phyloP scores from a whole-genome alignment of 2,329 filamentous ascomycete species.

The Parascedosporium putredinis region DNA sequence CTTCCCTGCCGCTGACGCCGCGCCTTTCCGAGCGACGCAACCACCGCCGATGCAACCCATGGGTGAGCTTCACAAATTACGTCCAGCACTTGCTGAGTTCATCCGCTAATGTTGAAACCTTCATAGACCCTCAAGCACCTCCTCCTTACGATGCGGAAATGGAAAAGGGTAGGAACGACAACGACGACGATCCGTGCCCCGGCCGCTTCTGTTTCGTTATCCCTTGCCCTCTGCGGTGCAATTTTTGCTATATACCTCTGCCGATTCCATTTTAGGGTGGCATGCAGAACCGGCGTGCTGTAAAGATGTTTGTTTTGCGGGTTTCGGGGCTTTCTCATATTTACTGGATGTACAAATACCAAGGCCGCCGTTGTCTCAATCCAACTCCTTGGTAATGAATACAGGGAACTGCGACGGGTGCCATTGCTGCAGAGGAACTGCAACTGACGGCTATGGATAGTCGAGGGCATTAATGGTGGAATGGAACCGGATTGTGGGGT shows the following conservation, averaged over 20 bases:
- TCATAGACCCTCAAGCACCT: background rate
- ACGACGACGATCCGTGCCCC: conserved; percentile 18
- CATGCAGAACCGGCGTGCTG: too few species aligned
- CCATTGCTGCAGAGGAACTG: too few species aligned
- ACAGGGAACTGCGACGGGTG: too few species aligned
- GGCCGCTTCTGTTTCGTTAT: conserved; percentile 28
- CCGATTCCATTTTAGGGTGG: conserved; percentile 2
- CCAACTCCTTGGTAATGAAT: too few species aligned
- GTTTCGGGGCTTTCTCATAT: too few species aligned
- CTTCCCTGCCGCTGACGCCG: background rate
- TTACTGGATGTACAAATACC: too few species aligned
- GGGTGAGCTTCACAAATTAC: background rate
- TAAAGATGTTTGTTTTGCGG: too few species aligned
- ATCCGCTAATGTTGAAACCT: too few species aligned
- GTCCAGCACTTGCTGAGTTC: background rate
- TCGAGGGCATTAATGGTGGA: too few species aligned
- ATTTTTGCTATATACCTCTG: conserved; percentile 22
- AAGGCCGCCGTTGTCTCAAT: too few species aligned
- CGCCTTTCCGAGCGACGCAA: background rate
- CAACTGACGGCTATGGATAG: too few species aligned
- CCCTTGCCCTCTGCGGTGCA: conserved; percentile 24
- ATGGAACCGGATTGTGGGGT: too few species aligned
- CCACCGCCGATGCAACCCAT: background rate
- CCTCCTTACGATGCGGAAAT: background rate
- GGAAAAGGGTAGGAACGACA: background rate